Evolutionary conservation across 1,139 yeast genomes (phyloP).

Genomic region (Candida tropicalis): DNA sequence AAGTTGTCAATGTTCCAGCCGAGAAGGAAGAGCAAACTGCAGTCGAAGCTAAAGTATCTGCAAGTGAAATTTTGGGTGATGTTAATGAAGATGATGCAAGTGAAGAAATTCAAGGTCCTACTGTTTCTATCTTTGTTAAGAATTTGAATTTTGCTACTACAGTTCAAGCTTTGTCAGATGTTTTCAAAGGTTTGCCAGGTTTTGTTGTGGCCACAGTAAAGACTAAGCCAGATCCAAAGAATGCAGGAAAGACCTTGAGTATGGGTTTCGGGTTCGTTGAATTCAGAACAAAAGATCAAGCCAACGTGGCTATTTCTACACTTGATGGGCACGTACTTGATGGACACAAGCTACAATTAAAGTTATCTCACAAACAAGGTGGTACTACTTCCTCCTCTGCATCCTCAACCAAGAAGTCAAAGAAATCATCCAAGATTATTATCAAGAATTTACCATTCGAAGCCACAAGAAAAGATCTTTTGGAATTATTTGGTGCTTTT

Average conservation of each 20-base stretch:
- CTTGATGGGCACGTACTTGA: slow-evolving; percentile 81
- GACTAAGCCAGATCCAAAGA: slow-evolving; percentile 86
- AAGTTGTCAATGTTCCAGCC: slow-evolving; percentile 20
- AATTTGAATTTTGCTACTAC: slow-evolving; percentile 88
- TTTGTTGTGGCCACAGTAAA: slow-evolving; percentile 83
- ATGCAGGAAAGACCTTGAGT: slow-evolving; percentile 63
- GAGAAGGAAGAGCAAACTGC: slow-evolving; percentile 24
- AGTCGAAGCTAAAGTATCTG: slow-evolving; percentile 35
- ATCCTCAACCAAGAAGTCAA: slow-evolving; percentile 36
- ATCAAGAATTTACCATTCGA: slow-evolving; percentile 97
- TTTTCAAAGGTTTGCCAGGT: slow-evolving; percentile 75
- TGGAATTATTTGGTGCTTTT: slow-evolving; percentile 88
- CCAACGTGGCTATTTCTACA: slow-evolving; percentile 70
- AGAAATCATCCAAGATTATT: slow-evolving; percentile 69
- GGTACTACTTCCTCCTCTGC: slow-evolving; percentile 20
- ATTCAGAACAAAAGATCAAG: slow-evolving; percentile 76
- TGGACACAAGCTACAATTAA: slow-evolving; percentile 88
- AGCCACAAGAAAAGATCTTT: slow-evolving; percentile 88
- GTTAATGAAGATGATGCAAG: slow-evolving; percentile 45
- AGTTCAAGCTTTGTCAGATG: slow-evolving; percentile 52
- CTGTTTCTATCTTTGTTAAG: slow-evolving; percentile 86
- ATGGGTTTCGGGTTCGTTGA: slow-evolving; percentile 99
- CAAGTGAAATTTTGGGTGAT: slow-evolving; percentile 31
- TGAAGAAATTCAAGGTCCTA: slow-evolving; percentile 60
- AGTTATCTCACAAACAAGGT: slow-evolving; percentile 74